These are phyloP conservation scores for Sugiyamaella xylanicola DNA, from an alignment of 1,139 yeast genomes.

Conservation along the genomic window DNA sequence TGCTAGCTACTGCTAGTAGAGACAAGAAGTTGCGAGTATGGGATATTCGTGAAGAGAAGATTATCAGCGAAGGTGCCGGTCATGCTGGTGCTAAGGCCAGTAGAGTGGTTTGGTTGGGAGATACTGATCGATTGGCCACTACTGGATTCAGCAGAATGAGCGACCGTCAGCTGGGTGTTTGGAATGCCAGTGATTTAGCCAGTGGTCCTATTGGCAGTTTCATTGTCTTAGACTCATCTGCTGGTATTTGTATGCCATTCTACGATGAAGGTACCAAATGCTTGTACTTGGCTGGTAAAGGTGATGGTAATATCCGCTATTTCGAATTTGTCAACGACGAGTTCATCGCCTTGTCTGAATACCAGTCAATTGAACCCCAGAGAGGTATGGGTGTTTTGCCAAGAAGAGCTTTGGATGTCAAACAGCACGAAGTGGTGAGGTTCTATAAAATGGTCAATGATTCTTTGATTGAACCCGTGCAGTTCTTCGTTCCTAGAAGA, in stretches of 20 bases:
- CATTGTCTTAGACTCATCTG: constrained; percentile 79
- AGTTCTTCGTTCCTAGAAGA: constrained; percentile 90
- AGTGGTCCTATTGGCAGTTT: constrained; percentile 90
- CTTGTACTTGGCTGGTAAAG: constrained; percentile 91
- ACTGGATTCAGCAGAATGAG: constrained; percentile 95
- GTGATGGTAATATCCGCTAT: constrained; percentile 96
- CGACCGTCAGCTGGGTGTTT: constrained; percentile 92
- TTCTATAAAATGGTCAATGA: constrained; percentile 86
- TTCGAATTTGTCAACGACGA: constrained; percentile 79
- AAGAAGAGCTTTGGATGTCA: constrained; percentile 72
- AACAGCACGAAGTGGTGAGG: constrained; percentile 80
- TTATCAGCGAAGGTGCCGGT: constrained; percentile 82
- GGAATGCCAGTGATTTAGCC: constrained; percentile 77
- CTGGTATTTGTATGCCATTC: constrained; percentile 91
- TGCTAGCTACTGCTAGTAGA: constrained; percentile 87
- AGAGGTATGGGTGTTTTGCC: constrained; percentile 94
- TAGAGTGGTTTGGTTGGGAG: constrained; percentile 88
- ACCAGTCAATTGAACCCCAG: constrained; percentile 86
- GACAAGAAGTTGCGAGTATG: constrained; percentile 89
- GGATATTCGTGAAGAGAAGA: constrained; percentile 77
- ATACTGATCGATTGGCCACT: constrained; percentile 79
- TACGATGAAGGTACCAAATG: constrained; percentile 80
- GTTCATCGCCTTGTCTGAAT: constrained; percentile 80
- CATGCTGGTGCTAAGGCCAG: constrained; percentile 92
- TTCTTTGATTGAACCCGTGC: constrained; percentile 78